Conservation (phyloP, 345 rosid species). For the Populus nigra region DNA sequence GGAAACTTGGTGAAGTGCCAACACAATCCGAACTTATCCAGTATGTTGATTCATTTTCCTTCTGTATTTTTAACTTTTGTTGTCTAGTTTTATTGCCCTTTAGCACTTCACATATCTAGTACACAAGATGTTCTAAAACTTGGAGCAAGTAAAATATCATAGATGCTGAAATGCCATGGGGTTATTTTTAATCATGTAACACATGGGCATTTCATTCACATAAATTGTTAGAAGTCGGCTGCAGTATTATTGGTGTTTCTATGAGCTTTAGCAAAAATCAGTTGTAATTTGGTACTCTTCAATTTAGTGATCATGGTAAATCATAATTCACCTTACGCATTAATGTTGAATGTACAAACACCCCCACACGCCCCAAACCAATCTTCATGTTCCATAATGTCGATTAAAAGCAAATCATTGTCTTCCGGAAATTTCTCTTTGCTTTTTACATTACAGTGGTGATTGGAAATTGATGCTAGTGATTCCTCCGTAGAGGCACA, state of each 20-base stretch:
- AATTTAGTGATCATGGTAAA: neutral
- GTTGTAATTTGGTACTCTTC: neutral
- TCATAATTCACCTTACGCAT: neutral
- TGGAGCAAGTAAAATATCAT: neutral
- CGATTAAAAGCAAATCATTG: neutral
- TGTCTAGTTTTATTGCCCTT: neutral
- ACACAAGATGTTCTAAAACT: neutral
- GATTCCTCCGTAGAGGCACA: neutral
- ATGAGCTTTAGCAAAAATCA: no score
- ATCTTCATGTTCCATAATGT: neutral
- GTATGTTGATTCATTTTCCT: slow-evolving; percentile 39
- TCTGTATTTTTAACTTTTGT: neutral
- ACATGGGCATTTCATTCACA: neutral
- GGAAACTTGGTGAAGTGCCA: slow-evolving; percentile 66
- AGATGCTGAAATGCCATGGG: neutral
- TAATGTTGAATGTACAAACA: neutral
- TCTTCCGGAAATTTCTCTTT: neutral
- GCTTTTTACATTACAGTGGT: neutral
- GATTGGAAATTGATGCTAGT: neutral
- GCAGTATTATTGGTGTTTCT: no score
- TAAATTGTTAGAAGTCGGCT: no score
- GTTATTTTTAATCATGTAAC: neutral
- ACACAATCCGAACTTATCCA: slow-evolving; percentile 73
- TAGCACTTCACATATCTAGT: neutral
- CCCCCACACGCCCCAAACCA: neutral